Evolutionary conservation across 2,329 filamentous ascomycete genomes (phyloP), one percentile per base, ranked within the genome.

Genomic region (Trichocomaceae sp.): DNA sequence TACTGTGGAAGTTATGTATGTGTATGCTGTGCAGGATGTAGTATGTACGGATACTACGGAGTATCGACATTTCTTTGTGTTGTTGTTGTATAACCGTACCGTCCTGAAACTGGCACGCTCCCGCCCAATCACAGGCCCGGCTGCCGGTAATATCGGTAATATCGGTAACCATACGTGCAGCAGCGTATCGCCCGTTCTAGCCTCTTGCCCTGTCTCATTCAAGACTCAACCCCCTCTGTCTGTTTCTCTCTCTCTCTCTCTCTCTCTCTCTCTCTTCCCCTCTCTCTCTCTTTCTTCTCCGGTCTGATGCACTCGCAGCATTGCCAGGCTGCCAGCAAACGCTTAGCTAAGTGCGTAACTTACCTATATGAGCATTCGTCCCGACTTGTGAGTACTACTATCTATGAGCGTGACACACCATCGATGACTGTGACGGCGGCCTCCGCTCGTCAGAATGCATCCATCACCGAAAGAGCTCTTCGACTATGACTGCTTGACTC

Each of bases 121-220:
- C n/a, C 33, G 13, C 3, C 33, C 33, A 37, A 37, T 37, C 33
- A 37, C 13, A 3, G 13, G 2, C 33, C 7, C 13, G 33, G 4
- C n/a, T 13, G 15, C 33, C 8, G 4, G 39, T 20, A 39, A 39
- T n/a, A n/a, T n/a, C n/a, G n/a, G n/a, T n/a, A n/a, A n/a, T n/a
- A n/a, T n/a, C n/a, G n/a, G n/a, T n/a, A n/a, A n/a, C n/a, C 13
- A 39, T 37, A n/a, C 33, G 12, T 9, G 15, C 15, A 26, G 50
- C 42, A 19, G 31, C 26, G 50, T 44, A 42, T 39, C 29, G 50
- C 42, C 42, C 50, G 44, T 44, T 53, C 50, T 41, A 53, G 50
- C 44, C 50, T 47, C 44, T n/a, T n/a, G 23, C 50, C 29, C 31
- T 46, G 41, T 19, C 50, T 53, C 49, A 23, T 19, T 7, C 23